Conservation (phyloP, 1,139 yeast genomes). For the Kodamaea derodonti region DNA sequence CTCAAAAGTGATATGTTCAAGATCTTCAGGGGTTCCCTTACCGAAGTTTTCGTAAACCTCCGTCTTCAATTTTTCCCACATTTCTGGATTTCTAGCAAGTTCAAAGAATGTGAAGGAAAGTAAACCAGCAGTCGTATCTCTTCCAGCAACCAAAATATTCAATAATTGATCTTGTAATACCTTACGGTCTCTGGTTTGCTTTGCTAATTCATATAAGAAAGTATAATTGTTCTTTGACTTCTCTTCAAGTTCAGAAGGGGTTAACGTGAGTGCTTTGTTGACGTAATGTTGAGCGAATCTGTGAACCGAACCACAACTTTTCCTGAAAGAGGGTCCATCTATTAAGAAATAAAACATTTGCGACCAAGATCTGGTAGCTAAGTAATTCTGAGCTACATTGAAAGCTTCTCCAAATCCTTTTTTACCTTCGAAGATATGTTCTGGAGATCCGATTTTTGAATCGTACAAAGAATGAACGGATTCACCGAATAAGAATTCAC, state of each 20-base stretch:
- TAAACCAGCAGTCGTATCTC: constrained; percentile 57
- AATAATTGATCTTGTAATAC: constrained; percentile 51
- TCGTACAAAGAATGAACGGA: constrained; percentile 40
- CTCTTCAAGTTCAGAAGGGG: constrained; percentile 30
- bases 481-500: constrained; percentile 59
- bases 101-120: constrained; percentile 46
- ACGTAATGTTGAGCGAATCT: constrained; percentile 28
- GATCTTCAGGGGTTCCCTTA: constrained; percentile 15
- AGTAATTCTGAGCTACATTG: constrained; percentile 33
- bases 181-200: constrained; percentile 46
- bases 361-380: constrained; percentile 33
- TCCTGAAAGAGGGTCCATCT: constrained; percentile 29
- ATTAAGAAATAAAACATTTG: constrained; percentile 35
- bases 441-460: constrained; percentile 14
- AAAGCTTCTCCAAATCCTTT: constrained; percentile 43
- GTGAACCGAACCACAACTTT: constrained; percentile 28
- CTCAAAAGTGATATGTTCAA: constrained; percentile 18
- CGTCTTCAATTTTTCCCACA: constrained; percentile 35
- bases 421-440: constrained; percentile 23
- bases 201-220: constrained; percentile 48
- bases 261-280: constrained; percentile 15
- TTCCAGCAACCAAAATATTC: constrained; percentile 51
- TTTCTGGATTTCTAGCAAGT: constrained; percentile 40
- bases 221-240: constrained; percentile 39
- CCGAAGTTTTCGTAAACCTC: constrained; percentile 37